A percentile compares a stretch with the other conserved stretches of the same genome.
These are phyloP conservation scores for Pilaira anomala DNA, from an alignment of 192 early-diverging fungal species.

Conservation along the genomic window DNA sequence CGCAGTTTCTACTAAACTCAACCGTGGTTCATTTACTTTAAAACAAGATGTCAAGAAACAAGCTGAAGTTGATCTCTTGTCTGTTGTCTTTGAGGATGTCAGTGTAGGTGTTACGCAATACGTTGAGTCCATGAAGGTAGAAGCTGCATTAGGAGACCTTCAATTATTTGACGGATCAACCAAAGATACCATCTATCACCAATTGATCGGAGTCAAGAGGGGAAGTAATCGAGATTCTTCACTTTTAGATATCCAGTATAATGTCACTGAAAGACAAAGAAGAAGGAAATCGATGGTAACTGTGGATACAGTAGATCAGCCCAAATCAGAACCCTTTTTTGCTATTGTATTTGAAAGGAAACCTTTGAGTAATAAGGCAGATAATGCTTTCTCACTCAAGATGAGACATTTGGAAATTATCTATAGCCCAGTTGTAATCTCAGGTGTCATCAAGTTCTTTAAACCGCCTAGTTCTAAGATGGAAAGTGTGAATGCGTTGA, in stretches of 20 bases:
- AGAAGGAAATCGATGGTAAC: background rate
- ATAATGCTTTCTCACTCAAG: constrained; percentile 64
- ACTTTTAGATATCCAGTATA: background rate
- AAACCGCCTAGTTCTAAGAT: constrained; percentile 59
- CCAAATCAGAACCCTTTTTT: constrained; percentile 48
- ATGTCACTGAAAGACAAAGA: background rate
- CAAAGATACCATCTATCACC: constrained; percentile 48
- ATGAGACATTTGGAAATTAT: constrained; percentile 79
- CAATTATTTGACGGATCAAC: constrained; percentile 64
- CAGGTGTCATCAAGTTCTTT: constrained; percentile 69
- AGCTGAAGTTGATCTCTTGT: constrained; percentile 35
- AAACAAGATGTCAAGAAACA: constrained; percentile 50
- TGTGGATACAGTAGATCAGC: background rate
- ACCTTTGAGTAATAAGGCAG: constrained; percentile 70
- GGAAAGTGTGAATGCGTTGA: constrained; percentile 59
- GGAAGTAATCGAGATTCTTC: constrained; percentile 12
- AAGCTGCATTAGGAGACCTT: constrained; percentile 59
- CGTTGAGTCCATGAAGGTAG: constrained; percentile 47
- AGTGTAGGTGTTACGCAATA: constrained; percentile 52
- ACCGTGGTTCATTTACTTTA: constrained; percentile 75
- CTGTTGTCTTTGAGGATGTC: constrained; percentile 63
- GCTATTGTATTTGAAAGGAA: constrained; percentile 62
- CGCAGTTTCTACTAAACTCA: constrained; percentile 58
- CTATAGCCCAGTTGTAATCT: constrained; percentile 66
- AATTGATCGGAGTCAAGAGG: constrained; percentile 52